These are phyloP conservation scores for Pyrrhoderma lamaoense DNA, from an alignment of 1,284 basidiomycete species.

Conservation along the genomic window DNA sequence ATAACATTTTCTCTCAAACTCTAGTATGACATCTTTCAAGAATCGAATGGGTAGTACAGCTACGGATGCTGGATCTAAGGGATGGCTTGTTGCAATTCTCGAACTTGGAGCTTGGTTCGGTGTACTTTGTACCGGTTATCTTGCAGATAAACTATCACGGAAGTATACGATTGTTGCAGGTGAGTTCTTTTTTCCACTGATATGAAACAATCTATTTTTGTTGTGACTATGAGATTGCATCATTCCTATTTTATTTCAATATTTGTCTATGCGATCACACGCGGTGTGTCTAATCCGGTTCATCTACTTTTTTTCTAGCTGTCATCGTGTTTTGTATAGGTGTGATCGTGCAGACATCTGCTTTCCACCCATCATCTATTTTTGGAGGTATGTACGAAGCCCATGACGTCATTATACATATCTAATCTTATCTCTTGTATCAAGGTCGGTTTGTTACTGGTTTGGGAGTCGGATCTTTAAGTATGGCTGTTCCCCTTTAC, in stretches of 20 bases:
- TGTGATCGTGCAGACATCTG: conserved; percentile 59
- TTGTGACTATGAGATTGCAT: too few relatives aligned
- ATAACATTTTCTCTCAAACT: not conserved
- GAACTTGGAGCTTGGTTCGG: conserved; percentile 70
- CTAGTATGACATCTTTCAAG: conserved; percentile 51
- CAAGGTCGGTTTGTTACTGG: conserved; percentile 68
- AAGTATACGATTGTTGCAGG: conserved; percentile 65
- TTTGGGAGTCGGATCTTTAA: conserved; percentile 68
- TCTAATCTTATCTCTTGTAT: not conserved
- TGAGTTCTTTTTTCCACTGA: conserved; percentile 25
- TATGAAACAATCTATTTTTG: not conserved
- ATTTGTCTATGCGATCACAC: not conserved
- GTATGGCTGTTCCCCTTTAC: conserved; percentile 71
- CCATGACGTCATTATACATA: not conserved
- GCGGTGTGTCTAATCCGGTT: not conserved
- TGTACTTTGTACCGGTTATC: conserved; percentile 58
- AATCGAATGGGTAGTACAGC: conserved; percentile 50
- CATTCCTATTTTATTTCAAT: too few relatives aligned
- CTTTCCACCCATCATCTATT: conserved; percentile 50
- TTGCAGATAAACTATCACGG: conserved; percentile 65
- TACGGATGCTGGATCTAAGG: conserved; percentile 43
- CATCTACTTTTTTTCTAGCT: conserved; percentile 31
- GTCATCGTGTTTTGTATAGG: conserved; percentile 61
- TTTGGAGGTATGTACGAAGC: conserved; percentile 42
- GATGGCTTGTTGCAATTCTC: conserved; percentile 63